Percentiles rank a stretch among this genome's conserved stretches.
Conservation (phyloP, 768 basidiomycete species). For the Hydnomerulius pinastri region DNA sequence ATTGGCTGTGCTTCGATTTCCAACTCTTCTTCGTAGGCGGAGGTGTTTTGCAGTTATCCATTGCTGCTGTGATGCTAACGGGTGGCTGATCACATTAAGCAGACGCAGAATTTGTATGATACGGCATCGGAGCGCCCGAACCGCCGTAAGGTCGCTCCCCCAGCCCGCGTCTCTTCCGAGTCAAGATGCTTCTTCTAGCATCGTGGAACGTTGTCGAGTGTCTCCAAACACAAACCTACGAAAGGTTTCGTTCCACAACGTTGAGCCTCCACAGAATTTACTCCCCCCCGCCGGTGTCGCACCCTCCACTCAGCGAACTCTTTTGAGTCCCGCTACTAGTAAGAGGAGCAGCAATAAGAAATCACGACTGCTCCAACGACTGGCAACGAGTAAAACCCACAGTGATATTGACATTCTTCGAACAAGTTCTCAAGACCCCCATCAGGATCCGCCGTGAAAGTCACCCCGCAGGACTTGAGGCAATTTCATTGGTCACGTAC, state of each 20-base stretch:
- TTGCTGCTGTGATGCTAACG: no score
- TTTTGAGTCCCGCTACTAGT: neutral
- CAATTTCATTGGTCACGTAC: neutral
- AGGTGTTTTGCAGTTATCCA: no score
- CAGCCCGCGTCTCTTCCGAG: no score
- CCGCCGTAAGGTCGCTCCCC: no score
- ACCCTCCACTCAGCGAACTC: neutral
- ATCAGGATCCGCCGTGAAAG: neutral
- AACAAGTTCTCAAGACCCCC: neutral
- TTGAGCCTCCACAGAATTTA: no score
- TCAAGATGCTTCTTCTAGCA: no score
- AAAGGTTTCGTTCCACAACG: no score
- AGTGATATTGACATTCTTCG: neutral
- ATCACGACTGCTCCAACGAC: neutral
- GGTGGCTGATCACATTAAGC: no score
- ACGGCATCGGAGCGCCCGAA: no score
- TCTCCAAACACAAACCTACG: no score
- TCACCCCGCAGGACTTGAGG: neutral
- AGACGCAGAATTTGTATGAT: no score
- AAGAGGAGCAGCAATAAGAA: neutral
- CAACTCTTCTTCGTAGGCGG: neutral
- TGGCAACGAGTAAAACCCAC: neutral
- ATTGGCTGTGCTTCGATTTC: neutral
- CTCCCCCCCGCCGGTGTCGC: neutral
- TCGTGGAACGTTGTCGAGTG: no score